Evolutionary conservation across 176 grass and related monocot species (phyloP), one percentile per base, ranked within the genome.

Genomic region (Rhynchospora tenuis): DNA sequence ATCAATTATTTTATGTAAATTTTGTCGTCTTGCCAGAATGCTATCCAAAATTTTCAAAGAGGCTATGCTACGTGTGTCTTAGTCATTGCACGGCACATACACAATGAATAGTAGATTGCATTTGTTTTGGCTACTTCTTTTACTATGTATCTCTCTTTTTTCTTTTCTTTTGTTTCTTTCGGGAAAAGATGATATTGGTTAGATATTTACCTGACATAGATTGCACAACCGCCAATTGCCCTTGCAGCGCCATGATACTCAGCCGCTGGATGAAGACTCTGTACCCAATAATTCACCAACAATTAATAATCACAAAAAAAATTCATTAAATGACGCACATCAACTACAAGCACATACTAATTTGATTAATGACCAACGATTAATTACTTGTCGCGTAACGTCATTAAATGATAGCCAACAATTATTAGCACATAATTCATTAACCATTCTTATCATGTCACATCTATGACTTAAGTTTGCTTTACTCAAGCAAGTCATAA

Each of bases 191-290:
- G 5, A 22, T 27, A 10, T 17, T 24, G 68, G 14, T 59, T 7
- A 75, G 22, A 75, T 55, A 54, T 75, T 84, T 73, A 94, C 92
- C 92, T 94, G 29, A 97, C 89, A 24, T 97, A 93, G 0, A 97
- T 82, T 0, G 91, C 31, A 6, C 91, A 81, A 3, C 94, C 89
- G 33, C 94, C 86, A 17, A 97, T 81, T 10, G 91, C 89, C 50
- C 91, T 80, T 27, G 91, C 91, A 14, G 94, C 92, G 10, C 83
- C 94, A 79, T 97, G 94, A 78, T 94, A 97, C 50, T 97, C 94
- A 9, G 94, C 88, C 10, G 90, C 92, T 42, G 94, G 92, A 59
- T 97, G 94, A 60, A 89, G 69, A 46, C 89, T 91, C 94, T 97
- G 87, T 1, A 50, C 22, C 10, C 42, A 72, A 47, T 73, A 48